Evolutionary conservation across 2,329 filamentous ascomycete genomes (phyloP), one percentile per base, ranked within the genome.

Genomic region (Fusarium albidum): DNA sequence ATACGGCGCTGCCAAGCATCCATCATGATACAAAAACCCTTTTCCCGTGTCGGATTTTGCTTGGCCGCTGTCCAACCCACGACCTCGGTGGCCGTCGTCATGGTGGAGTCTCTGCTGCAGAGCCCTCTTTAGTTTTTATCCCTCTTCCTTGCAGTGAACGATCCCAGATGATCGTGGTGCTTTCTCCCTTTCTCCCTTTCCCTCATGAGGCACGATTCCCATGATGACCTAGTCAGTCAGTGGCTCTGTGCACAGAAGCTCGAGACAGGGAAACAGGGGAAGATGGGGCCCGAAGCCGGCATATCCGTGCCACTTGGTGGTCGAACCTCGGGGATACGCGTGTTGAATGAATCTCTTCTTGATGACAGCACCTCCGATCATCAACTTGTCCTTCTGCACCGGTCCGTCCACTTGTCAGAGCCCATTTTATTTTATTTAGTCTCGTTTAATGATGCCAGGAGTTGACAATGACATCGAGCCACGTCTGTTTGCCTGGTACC

Each of bases 31-130:
- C 10, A 13, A 32, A 17, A n/a, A 17, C 15, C 42, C 35, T 31
- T 51, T 13, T 37, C 17, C 28, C 13, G 28, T 40, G 48, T 29
- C 42, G 48, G 48, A 46, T 46, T 51, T 38, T 39, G 35, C 45
- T 51, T 46, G 31, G 35, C 31, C 40, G 42, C 25, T 48, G 32
- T n/a, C 29, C 29, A 5, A 42, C 35, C 45, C 55, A 57, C 47
- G 33, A 38, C 35, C 31, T 45, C 27, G 35, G 43, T n/a, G 25
- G 40, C 44, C 37, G 44, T 61, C 58, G 58, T 61, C 58, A 61
- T 61, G 58, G 59, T 63, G 59, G 59, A 61, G 59, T 55, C 33
- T 9, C 41, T 61, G 40, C 41, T 61, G 40, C 52, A 63, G 59
- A 59, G 59, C 52, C 59, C 52, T 63, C 52, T 49, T 61, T 65